phyloP scores from a whole-genome alignment of 1,139 yeast species.

The Candida tetrigidarum region DNA sequence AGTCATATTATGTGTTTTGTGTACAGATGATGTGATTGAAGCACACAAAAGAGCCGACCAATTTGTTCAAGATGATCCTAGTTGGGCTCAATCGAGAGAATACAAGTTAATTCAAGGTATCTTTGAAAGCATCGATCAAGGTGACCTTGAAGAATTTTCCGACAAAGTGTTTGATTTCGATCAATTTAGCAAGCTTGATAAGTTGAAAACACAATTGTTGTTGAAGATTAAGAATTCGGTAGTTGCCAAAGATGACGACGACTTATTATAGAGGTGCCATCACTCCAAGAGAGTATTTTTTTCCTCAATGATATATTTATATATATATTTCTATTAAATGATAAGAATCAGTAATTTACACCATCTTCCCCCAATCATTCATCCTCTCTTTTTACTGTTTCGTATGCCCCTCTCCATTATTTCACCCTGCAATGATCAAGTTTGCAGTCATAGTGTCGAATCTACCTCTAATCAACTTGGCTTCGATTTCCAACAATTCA shows the following conservation, averaged over 20 bases:
- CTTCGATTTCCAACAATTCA: constrained; percentile 68
- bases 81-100: constrained; percentile 82
- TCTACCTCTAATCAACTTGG: constrained; percentile 71
- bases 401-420: not conserved
- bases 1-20: constrained; percentile 79
- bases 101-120: constrained; percentile 66
- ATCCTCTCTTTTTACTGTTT: not conserved
- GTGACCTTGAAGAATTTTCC: constrained; percentile 78
- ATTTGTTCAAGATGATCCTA: constrained; percentile 72
- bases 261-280: constrained; percentile 20
- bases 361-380: too few relatives aligned
- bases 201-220: constrained; percentile 87
- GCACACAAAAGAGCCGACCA: constrained; percentile 74
- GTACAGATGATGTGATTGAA: constrained; percentile 83
- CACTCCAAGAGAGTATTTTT: not conserved
- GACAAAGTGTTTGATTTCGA: constrained; percentile 82
- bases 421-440: constrained; percentile 55
- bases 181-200: constrained; percentile 87
- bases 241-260: constrained; percentile 74
- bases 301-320: not conserved
- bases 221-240: constrained; percentile 80
- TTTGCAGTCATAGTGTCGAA: constrained; percentile 75
- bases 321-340: constrained; percentile 1
- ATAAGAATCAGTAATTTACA: not conserved
- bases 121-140: constrained; percentile 73